Conservation (phyloP, 805 yeast genomes). For the Cyberlindnera meyerae region DNA sequence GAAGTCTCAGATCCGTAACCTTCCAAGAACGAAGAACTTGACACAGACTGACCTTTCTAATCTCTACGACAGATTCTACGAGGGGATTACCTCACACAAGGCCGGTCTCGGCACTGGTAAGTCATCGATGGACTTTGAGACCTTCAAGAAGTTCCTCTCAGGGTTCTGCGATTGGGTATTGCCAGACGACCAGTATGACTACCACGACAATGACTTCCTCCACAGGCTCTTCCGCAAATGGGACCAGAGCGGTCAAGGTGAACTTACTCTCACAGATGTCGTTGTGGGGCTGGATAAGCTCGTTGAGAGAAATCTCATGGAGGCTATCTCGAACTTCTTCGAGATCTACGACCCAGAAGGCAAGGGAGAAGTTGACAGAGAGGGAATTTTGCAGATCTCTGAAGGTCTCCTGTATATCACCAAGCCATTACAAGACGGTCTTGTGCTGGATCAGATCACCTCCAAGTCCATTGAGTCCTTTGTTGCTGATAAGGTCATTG, state of each 20-base stretch:
- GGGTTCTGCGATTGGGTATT: constrained; percentile 76
- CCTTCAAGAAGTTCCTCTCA: constrained; percentile 69
- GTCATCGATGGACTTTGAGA: constrained; percentile 68
- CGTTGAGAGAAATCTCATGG: constrained; percentile 70
- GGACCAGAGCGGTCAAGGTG: constrained; percentile 54
- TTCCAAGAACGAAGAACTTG: constrained; percentile 68
- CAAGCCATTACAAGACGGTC: constrained; percentile 78
- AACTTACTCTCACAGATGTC: constrained; percentile 62
- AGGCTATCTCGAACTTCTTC: constrained; percentile 72
- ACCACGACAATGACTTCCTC: constrained; percentile 44
- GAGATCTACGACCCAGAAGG: constrained; percentile 61
- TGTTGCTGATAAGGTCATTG: constrained; percentile 56
- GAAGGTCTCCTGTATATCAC: constrained; percentile 84
- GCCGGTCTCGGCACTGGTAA: constrained; percentile 46
- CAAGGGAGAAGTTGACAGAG: constrained; percentile 63
- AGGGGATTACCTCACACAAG: constrained; percentile 64
- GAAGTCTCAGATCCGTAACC: constrained; percentile 82
- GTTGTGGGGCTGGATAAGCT: constrained; percentile 69
- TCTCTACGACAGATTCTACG: constrained; percentile 80
- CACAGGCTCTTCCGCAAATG: constrained; percentile 63
- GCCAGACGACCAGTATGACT: constrained; percentile 34
- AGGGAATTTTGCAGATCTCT: constrained; percentile 75
- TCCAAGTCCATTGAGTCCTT: constrained; percentile 57
- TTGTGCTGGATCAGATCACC: constrained; percentile 59
- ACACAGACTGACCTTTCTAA: constrained; percentile 55